Conservation (phyloP, 176 grass and related monocot species). For the Dendrocalamus sinicus region DNA sequence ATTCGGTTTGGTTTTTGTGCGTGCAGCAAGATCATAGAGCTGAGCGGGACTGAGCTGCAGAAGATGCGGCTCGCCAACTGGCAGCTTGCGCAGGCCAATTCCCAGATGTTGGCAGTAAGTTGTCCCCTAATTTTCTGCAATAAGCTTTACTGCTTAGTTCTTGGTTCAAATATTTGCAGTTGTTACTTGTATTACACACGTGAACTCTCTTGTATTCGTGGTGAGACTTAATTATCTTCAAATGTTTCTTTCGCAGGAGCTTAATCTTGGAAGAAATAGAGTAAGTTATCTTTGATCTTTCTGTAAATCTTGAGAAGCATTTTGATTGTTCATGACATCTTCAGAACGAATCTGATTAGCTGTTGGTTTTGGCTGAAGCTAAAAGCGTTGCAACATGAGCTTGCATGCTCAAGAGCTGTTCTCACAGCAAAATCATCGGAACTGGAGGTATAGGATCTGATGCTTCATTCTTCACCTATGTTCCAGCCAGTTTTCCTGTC, state of each 20-base stretch:
- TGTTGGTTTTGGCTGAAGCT: slow-evolving; percentile 41
- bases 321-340: neutral
- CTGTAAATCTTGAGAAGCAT: neutral
- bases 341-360: slow-evolving; percentile 7
- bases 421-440: slow-evolving; percentile 56
- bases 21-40: slow-evolving; percentile 47
- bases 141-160: neutral
- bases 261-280: slow-evolving; percentile 55
- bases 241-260: slow-evolving; percentile 48
- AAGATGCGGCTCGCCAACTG: slow-evolving; percentile 56
- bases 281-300: slow-evolving; percentile 45
- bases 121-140: neutral
- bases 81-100: slow-evolving; percentile 56
- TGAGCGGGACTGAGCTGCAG: slow-evolving; percentile 50
- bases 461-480: neutral
- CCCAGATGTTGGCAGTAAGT: slow-evolving; percentile 52
- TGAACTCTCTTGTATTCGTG: neutral
- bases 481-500: neutral
- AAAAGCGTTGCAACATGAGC: slow-evolving; percentile 59
- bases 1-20: slow-evolving; percentile 16
- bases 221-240: neutral
- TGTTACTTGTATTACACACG: neutral
- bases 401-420: slow-evolving; percentile 50
- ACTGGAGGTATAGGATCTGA: slow-evolving; percentile 44
- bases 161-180: neutral